Base-by-base conservation (phyloP, 1,139 yeast genomes). In the Candida frijolesensis region DNA sequence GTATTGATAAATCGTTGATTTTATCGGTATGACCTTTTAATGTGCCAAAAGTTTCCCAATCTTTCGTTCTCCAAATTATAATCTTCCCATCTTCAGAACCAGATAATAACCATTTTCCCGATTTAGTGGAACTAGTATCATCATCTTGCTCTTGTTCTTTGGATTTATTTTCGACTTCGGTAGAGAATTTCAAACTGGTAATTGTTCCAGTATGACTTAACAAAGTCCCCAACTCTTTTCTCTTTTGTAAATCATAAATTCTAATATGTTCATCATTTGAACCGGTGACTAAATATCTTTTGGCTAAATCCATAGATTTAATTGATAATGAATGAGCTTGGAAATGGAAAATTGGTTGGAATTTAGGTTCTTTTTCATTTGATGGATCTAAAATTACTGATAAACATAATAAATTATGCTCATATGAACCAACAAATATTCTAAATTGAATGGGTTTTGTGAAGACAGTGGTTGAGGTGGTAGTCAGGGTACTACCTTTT, bases 261-360 rank as follows among this genome's bases (percentile, higher is more conserved):
- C 96, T 83, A 54, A 94, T 92, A 65, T 91, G 96, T 67, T 95
- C 99, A 66, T 94, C 99, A 65, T 92, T 92, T 4, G 96, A 87
- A 5, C 99, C 99, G 3, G 97, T 88, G 3, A 90, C 97, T 49
- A 94, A 74, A 64, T 90, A 92, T 60, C 97, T 77, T 60, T 84
- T 87, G 27, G 96, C 90, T 30, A 85, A 75, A 55, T 94, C 97
- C 57, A 94, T 77, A 46, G 95, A 80, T 66, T 92, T 85, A 53
- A 94, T 89, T 32, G 97, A 88, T 51, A 90, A 79, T 0, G 96
- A 78, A 68, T 94, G 99, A 1, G 99, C 97, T 59, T 94, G 90
- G 68, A 94, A 94, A 67, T 94, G 98, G 76, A 94, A 94, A 43
- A 95, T 84, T 1, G 98, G 97, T 45, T 90, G 92, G 72, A 95